Evolutionary conservation across 1,284 basidiomycete species (phyloP).

Genomic region (Phellinidium pouzarii): DNA sequence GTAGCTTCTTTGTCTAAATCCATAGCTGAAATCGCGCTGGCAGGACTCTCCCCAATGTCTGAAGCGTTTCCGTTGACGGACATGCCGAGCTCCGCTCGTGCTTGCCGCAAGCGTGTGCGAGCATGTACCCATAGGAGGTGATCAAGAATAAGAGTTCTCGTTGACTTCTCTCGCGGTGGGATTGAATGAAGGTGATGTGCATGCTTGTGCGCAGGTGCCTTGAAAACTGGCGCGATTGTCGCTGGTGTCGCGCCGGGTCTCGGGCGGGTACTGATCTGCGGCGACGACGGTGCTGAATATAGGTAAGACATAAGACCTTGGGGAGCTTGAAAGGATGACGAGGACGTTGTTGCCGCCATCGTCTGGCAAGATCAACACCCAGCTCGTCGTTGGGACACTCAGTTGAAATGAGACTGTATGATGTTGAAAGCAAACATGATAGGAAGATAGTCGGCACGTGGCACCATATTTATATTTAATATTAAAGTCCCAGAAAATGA

Average conservation of each 20-base stretch:
- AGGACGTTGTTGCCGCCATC: constrained; percentile 7
- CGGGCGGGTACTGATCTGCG: constrained; percentile 11
- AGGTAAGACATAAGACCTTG: constrained; percentile 11
- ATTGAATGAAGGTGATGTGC: constrained; percentile 72
- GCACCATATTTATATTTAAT: too few species aligned
- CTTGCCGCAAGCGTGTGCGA: constrained; percentile 73
- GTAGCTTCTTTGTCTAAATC: constrained; percentile 46
- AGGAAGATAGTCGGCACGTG: neutral
- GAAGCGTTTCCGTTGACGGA: constrained; percentile 67
- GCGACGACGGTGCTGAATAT: constrained; percentile 11
- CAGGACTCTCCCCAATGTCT: constrained; percentile 51
- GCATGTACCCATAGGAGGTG: constrained; percentile 79
- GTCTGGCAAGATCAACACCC: neutral
- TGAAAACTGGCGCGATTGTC: constrained; percentile 30
- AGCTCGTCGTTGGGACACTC: neutral
- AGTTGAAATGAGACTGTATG: neutral
- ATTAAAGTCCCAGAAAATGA: too few species aligned
- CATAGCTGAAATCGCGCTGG: constrained; percentile 67
- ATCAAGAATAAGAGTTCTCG: constrained; percentile 73
- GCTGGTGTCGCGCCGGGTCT: constrained; percentile 11
- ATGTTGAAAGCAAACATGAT: neutral
- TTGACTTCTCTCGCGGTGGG: constrained; percentile 72
- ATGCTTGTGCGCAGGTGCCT: constrained; percentile 60
- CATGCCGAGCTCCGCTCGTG: constrained; percentile 74
- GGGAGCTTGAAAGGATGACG: constrained; percentile 1